Base-by-base conservation (phyloP, 179 eudicot genomes). In the Drosera spatulata region DNA sequence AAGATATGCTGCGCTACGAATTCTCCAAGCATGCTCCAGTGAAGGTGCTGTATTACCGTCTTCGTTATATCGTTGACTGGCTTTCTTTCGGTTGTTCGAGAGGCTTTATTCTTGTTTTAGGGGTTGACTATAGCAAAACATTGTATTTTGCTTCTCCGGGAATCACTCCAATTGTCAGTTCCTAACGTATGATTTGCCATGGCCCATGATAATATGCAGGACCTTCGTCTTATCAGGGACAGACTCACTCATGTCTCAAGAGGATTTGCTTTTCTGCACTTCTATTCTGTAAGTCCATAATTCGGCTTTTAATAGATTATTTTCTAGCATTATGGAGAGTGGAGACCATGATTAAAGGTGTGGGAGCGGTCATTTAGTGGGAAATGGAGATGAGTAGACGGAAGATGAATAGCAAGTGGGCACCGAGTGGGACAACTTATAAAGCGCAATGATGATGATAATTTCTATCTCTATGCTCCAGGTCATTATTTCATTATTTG, bases 1-100 rank as follows among this genome's bases (percentile, higher is more conserved):
- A 94, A 76, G 96, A 94, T 73, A 85, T 90, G 99, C 90, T 94
- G 69, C 97, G 99, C 39, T 94, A 94, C 70, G 97, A 94, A 73
- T 94, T 94, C 68, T 85, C 99, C n/a, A 94, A 94, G 61, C 99
- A 94, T 73, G 87, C 99, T 68, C 94, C 99, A 42, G 83, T 90
- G 64, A 94, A 94, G 97, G 99, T 87, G 69, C 53, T 51, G 41
- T 3, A 54, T 60, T 43, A 68, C n/a, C 69, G 43, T 56, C 11
- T 2, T 37, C 50, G 22, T 50, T 4, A 13, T n/a, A n/a, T 51
- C 13, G 2, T 51, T 51, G 37, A 37, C 15, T 51, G 33, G 4
- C 22, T 14, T 51, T 13, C 7, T 51, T 51, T 14, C 37, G n/a
- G n/a, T n/a, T 15, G 33, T 51, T 14, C 5, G 7, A n/a, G 22